Evolutionary conservation across 1,284 basidiomycete species (phyloP).

Genomic region (Stereum hirsutum): DNA sequence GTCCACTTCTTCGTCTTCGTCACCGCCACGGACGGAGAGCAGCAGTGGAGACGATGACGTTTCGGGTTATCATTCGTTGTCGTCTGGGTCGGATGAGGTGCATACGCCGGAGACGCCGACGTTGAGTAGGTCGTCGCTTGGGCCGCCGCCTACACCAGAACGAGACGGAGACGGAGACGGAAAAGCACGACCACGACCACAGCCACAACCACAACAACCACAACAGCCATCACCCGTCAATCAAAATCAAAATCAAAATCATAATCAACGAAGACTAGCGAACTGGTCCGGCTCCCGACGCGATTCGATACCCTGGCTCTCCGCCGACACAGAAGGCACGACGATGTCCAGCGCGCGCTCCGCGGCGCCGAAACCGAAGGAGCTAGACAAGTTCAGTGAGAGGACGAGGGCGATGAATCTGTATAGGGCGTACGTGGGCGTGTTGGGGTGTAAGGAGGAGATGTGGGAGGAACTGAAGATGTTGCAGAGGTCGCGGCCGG

Average conservation of each 20-base stretch:
- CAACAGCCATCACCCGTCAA: no score
- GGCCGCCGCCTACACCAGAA: no score
- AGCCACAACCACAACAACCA: no score
- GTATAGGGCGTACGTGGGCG: slow-evolving; percentile 49
- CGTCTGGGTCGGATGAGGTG: neutral
- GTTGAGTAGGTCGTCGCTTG: no score
- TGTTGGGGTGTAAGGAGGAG: slow-evolving; percentile 65
- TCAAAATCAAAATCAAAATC: no score
- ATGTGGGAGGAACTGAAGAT: slow-evolving; percentile 75
- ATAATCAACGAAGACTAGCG: neutral
- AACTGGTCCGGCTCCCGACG: slow-evolving; percentile 5
- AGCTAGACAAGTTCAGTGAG: slow-evolving; percentile 39
- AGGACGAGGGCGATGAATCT: slow-evolving; percentile 65
- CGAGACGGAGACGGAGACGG: no score
- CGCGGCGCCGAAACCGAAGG: slow-evolving; percentile 33
- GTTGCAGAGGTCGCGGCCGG: slow-evolving; percentile 42
- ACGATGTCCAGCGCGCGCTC: slow-evolving; percentile 20
- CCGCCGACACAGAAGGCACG: slow-evolving; percentile 25
- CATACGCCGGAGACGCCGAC: neutral
- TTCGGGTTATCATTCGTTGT: slow-evolving; percentile 1
- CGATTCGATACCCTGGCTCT: slow-evolving; percentile 11
- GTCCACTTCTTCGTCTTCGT: neutral
- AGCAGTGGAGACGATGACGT: neutral
- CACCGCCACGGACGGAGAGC: neutral
- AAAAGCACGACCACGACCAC: no score